Base-by-base conservation (phyloP, 768 basidiomycete genomes). In the Ephemerocybe angulata region DNA sequence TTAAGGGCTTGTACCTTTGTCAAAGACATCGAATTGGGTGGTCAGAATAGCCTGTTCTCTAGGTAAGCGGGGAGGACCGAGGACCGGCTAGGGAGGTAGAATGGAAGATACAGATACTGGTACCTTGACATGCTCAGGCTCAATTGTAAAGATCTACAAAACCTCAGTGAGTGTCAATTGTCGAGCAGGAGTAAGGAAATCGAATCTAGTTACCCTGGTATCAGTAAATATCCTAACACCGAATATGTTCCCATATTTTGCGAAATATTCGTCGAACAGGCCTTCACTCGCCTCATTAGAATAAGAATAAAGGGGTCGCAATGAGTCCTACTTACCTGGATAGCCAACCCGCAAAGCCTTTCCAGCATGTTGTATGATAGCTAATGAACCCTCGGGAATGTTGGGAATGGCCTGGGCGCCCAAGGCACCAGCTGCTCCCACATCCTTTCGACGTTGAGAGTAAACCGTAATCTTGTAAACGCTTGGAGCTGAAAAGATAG, bases 11-110 rank as follows among this genome's bases (percentile, higher is more conserved):
- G 52, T 33, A 65, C 76, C 76, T 67, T 79, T 79, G 25, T 71
- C 73, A 47, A 75, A 80, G 22, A 62, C 62, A 38, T 73, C 70
- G 50, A 81, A 80, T 52, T 79, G 70, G 1, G 77, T 78, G 1
- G 79, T 73, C 5, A 81, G 70, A 31, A 77, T 65, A 17, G 69
- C 70, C 68, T 67, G 44, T 48, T 24, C 10, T n/a, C n/a, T n/a
- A n/a, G n/a, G n/a, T n/a, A n/a, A n/a, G n/a, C n/a, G n/a, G n/a
- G n/a, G n/a, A n/a, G n/a, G n/a, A n/a, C n/a, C n/a, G n/a, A n/a
- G n/a, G n/a, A n/a, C n/a, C n/a, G n/a, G n/a, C n/a, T n/a, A n/a
- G n/a, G n/a, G n/a, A n/a, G n/a, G n/a, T n/a, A n/a, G n/a, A n/a
- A n/a, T n/a, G n/a, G 11, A 11, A 29, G 25, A 48, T 48, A 12